These are phyloP conservation scores for Fraxinus nigra DNA, from an alignment of 305 asterid genomes.

Conservation along the genomic window DNA sequence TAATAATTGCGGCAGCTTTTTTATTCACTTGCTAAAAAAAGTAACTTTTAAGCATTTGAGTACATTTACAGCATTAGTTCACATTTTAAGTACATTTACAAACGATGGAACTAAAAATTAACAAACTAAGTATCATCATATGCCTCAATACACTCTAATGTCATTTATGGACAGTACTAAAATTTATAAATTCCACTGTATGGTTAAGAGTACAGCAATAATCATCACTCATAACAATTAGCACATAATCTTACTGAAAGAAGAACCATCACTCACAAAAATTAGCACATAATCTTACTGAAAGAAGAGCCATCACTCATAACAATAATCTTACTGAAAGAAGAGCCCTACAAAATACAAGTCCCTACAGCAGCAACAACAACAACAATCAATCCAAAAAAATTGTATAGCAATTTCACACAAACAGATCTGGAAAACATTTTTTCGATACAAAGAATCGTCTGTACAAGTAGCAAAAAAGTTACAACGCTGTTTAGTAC, in stretches of 20 bases:
- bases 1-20: no score
- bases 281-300: no score
- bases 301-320: neutral
- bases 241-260: neutral
- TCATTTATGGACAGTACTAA: neutral
- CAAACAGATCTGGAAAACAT: neutral
- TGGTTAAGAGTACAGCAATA: no score
- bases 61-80: no score
- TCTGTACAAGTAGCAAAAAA: neutral
- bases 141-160: neutral
- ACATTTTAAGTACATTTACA: no score
- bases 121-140: neutral
- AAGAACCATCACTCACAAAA: no score
- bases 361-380: neutral
- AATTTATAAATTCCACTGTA: no score
- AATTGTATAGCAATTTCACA: neutral
- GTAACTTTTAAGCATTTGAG: no score
- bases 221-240: no score
- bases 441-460: neutral
- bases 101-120: no score
- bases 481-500: neutral
- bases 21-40: no score
- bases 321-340: neutral
- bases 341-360: neutral
- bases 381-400: neutral